These are phyloP conservation scores for Colletotrichum nymphaeae DNA, from an alignment of 2,329 filamentous ascomycete genomes.

Conservation along the genomic window DNA sequence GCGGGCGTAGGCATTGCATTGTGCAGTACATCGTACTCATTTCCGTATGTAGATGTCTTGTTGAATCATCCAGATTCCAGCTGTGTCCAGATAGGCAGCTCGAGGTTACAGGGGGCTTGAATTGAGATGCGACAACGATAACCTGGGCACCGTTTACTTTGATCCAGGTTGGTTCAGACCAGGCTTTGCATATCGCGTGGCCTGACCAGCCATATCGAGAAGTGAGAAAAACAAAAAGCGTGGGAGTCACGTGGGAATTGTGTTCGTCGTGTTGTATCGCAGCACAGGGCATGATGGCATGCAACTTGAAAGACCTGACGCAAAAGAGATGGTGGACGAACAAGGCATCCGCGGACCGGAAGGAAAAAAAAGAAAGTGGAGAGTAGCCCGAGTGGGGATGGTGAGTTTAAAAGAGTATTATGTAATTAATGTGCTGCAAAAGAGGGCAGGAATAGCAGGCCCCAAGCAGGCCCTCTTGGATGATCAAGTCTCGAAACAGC, in stretches of 20 bases:
- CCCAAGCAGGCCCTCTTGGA: neutral
- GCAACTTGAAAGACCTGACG: neutral
- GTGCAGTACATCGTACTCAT: no score
- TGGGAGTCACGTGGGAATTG: constrained; percentile 9
- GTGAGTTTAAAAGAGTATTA: neutral
- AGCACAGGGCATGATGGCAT: neutral
- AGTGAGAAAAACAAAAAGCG: neutral
- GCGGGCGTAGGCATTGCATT: neutral
- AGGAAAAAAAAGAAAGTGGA: neutral
- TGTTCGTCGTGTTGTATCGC: neutral
- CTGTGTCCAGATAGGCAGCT: neutral
- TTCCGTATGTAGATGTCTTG: neutral
- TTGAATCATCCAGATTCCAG: neutral
- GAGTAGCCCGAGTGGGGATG: neutral
- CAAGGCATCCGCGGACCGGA: neutral
- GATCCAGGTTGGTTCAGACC: neutral
- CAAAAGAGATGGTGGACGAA: neutral
- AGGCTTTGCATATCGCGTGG: neutral
- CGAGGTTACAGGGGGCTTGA: neutral
- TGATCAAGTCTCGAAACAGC: constrained; percentile 31
- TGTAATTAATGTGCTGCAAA: neutral
- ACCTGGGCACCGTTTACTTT: neutral
- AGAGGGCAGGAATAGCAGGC: neutral
- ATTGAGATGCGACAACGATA: neutral
- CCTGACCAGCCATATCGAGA: neutral